Evolutionary conservation across 768 basidiomycete species (phyloP), one percentile per base, ranked within the genome.

Genomic region (Lactifluus hygrophoroides): DNA sequence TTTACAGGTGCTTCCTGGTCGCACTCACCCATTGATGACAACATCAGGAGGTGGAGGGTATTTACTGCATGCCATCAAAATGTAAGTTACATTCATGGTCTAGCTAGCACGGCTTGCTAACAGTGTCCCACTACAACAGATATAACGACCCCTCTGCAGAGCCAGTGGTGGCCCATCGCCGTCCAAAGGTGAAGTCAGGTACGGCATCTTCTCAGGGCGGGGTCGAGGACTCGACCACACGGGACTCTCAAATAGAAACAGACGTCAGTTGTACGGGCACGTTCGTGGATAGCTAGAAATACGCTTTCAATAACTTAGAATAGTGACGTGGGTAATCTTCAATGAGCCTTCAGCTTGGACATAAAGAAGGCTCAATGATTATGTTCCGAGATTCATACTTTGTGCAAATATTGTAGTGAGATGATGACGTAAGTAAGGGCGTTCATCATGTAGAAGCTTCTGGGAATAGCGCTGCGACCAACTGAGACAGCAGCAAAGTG

Each of bases 21-120:
- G 96, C 35, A 95, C 91, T 40, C 96, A 99, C 74, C 96, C 96
- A 3, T 83, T 81, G 63, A 98, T 99, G 96, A 85, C 78, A 56
- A 89, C 84, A 58, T 86, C 90, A 21, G 91, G 90, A 11, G 85
- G 87, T 1, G 94, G 93, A 14, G 95, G 96, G 0, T 96, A 83
- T 72, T 72, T 98, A 44, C 77, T 97, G 30, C 84, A 89, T 67
- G 80, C 85, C 17, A 86, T 84, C n/a, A 91, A 90, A 80, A 83
- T 97, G 88, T 94, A 75, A 44, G 77, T 57, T n/a, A 19, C 17
- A 35, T 43, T 48, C 6, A 35, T 48, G 7, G 37, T 23, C 40
- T 51, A 7, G 9, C 51, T 5, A 16, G n/a, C 7, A 6, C 34
- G 11, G 35, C 28, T 25, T 40, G 10, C 43, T 45, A 1, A 51